Evolutionary conservation across 345 rosid species (phyloP).

Genomic region (Dipteronia sinensis): DNA sequence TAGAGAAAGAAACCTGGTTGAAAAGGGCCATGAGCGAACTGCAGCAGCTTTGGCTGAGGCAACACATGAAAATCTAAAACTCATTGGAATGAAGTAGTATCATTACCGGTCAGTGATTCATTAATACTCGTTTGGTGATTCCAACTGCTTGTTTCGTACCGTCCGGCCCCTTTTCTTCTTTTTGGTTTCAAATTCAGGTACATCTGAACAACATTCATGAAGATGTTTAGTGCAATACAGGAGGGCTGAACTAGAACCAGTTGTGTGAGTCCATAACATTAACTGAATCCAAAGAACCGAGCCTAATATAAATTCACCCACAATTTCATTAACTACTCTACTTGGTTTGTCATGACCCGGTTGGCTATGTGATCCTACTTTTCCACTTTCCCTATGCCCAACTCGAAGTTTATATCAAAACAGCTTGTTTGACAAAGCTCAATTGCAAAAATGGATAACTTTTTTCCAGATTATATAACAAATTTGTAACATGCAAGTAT

Average conservation of each 20-base stretch:
- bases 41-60: slow-evolving; percentile 16
- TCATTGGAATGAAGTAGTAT: background rate
- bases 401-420: background rate
- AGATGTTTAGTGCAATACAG: background rate
- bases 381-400: background rate
- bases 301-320: background rate
- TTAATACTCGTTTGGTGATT: slow-evolving; percentile 29
- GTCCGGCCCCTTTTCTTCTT: slow-evolving; percentile 53
- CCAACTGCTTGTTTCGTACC: slow-evolving; percentile 40
- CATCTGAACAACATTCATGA: slow-evolving; percentile 35
- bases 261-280: background rate
- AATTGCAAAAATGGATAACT: background rate
- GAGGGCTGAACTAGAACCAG: background rate
- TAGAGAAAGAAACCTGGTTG: background rate
- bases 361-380: background rate
- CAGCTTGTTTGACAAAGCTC: background rate
- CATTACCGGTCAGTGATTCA: slow-evolving; percentile 14
- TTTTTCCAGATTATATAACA: background rate
- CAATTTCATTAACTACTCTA: background rate
- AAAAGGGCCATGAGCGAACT: background rate
- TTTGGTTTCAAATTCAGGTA: slow-evolving; percentile 39
- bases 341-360: background rate
- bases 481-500: background rate
- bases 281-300: background rate
- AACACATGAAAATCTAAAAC: background rate